Base-by-base conservation (phyloP, 1,139 yeast genomes). In the Diutina catenulata region DNA sequence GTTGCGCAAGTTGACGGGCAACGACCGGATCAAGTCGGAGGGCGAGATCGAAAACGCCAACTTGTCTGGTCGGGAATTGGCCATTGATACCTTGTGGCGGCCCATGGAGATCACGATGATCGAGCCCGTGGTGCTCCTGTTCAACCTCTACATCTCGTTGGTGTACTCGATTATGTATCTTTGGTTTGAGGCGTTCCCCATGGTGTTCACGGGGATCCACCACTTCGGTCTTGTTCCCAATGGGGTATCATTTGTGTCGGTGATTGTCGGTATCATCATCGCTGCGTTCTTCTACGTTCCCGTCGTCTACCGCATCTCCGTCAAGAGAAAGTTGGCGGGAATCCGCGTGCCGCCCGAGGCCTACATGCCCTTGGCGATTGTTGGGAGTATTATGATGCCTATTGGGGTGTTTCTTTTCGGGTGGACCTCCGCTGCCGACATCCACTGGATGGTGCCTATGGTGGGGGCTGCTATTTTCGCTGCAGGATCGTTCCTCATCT, bases 161-260 rank as follows among this genome's bases (percentile, higher is more conserved):
- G 61, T 70, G 15, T 76, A 76, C 52, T 67, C 77, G 23, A 54
- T 72, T 25, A 51, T 71, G 50, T 76, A 75, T 49, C 56, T 75
- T 37, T 76, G 71, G 64, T 73, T 76, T 47, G 82, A 76, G 51
- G 77, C 76, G 1, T 70, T 72, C 52, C 82, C 83, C 7, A 61
- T 75, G 38, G 74, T 73, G 1, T 75, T 68, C 44, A 40, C 46
- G 8, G 70, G 59, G 4, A 49, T 60, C 26, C 60, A 70, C 45
- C 50, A 60, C 37, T 76, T 76, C 52, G 67, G 74, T n/a, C 46
- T 60, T 32, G 59, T 75, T 15, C 68, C 69, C 39, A 49, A 59
- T 49, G 81, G 80, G 20, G 56, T 61, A 4, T 53, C 73, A 3
- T 76, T 64, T 48, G 33, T 68, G 24, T 54, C 69, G 19, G 56